Conservation (phyloP, 176 grass and related monocot genomes). For the Aechmea fasciata region DNA sequence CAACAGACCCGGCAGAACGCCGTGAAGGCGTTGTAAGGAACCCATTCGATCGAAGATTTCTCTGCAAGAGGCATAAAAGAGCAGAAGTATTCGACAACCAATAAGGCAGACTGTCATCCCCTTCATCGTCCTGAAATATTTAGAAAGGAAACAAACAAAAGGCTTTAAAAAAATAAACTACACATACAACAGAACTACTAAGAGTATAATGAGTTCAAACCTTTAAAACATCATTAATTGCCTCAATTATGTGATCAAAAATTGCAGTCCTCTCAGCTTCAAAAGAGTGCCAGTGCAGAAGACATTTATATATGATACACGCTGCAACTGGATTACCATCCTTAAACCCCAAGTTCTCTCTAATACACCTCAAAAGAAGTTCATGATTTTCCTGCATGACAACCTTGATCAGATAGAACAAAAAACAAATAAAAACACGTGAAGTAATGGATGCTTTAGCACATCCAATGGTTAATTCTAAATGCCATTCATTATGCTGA, state of each 20-base stretch:
- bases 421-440: background rate
- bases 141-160: background rate
- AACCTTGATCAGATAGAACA: conserved; percentile 9
- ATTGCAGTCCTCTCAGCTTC: conserved; percentile 92
- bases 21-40: conserved; percentile 73
- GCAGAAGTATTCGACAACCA: conserved; percentile 91
- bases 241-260: conserved; percentile 87
- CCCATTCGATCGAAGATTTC: conserved; percentile 78
- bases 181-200: background rate
- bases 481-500: background rate
- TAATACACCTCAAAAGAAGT: conserved; percentile 71
- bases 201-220: conserved; percentile 25
- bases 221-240: conserved; percentile 88
- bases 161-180: background rate
- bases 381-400: conserved; percentile 81
- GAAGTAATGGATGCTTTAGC: background rate
- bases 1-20: conserved; percentile 35
- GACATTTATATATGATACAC: conserved; percentile 81
- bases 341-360: conserved; percentile 86
- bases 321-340: conserved; percentile 81
- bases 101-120: conserved; percentile 65
- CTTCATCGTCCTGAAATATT: conserved; percentile 47
- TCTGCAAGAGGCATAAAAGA: conserved; percentile 88
- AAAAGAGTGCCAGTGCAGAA: conserved; percentile 74
- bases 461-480: background rate